Evolutionary conservation across 2,329 filamentous ascomycete genomes (phyloP), one percentile per base, ranked within the genome.

Genomic region (Phyllosticta citriasiana): DNA sequence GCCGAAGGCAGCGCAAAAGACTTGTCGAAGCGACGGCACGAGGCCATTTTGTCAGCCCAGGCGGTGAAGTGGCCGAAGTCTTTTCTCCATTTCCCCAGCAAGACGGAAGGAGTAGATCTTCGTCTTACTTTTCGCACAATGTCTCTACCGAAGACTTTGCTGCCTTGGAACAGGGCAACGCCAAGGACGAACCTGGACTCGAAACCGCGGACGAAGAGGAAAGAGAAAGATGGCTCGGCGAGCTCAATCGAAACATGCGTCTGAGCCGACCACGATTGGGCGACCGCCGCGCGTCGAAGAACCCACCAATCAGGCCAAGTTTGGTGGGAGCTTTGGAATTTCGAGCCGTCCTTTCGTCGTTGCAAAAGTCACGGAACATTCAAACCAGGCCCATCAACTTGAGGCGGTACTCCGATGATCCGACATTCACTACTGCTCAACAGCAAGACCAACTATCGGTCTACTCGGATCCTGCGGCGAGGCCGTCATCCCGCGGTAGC

Each of bases 251-350:
- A 72, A 96, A 91, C 72, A 99, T 99, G 94, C 88, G 93, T 61
- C 81, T 97, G 27, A 86, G 85, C 66, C 84, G 91, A 24, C 84
- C 89, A 0, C 78, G 79, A 33, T 80, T 84, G 55, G 53, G 57
- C 3, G 82, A 85, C 64, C 84, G 88, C 66, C 87, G 87, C 65
- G 91, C 81, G 55, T 85, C 90, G 2, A 82, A 92, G 63, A 93
- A 87, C 6, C 55, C 35, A 6, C 88, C 91, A 0, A 97, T 99
- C 64, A 83, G 94, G 53, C 93, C 94, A 1, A 97, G 94, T 77
- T 78, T 99, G 55, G 88, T 99, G 3, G 94, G 94, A 53, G 94
- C 90, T 8, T 79, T 99, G 62, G 94, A 99, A 74, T 99, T 99
- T 68, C 84, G 92, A 67, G 93, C 93, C 2, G 88, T 96, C 2